Conservation (phyloP, 73 alveolate species). For the Blepharisma stoltei region DNA sequence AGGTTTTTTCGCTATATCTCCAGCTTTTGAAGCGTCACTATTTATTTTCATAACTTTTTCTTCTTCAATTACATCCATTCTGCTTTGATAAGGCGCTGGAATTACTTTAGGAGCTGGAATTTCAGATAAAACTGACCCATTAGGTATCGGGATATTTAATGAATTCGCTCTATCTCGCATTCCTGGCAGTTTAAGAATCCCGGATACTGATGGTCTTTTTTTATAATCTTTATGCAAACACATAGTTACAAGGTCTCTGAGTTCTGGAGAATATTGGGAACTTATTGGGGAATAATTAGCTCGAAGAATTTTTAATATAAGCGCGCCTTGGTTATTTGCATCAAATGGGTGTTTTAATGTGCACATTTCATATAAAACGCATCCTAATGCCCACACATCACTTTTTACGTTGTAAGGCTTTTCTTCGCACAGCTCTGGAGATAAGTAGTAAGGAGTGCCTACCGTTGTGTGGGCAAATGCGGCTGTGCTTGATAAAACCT, state of each 20-base stretch:
- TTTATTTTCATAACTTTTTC: conserved; percentile 16
- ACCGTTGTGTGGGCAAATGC: conserved; percentile 73
- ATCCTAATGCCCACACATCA: conserved; percentile 83
- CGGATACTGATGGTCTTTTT: conserved; percentile 82
- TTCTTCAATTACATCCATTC: conserved; percentile 20
- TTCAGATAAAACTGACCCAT: conserved; percentile 28
- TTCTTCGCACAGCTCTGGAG: conserved; percentile 84
- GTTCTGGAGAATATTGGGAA: conserved; percentile 67
- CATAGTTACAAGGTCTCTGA: conserved; percentile 71
- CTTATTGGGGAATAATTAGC: conserved; percentile 91
- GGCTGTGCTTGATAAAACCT: conserved; percentile 44
- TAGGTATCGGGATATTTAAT: conserved; percentile 31
- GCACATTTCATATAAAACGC: conserved; percentile 91
- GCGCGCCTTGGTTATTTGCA: conserved; percentile 87
- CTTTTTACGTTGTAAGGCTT: conserved; percentile 73
- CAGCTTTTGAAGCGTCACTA: background rate
- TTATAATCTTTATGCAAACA: conserved; percentile 82
- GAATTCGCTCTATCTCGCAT: conserved; percentile 41
- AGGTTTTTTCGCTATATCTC: background rate
- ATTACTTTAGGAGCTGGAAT: background rate
- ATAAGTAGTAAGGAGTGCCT: conserved; percentile 79
- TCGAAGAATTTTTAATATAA: conserved; percentile 84
- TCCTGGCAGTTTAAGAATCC: conserved; percentile 47
- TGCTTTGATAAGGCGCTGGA: background rate
- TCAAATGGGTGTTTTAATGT: conserved; percentile 92